Base-by-base conservation (phyloP, 164 flowering plant species). In the Liquidambar formosana region DNA sequence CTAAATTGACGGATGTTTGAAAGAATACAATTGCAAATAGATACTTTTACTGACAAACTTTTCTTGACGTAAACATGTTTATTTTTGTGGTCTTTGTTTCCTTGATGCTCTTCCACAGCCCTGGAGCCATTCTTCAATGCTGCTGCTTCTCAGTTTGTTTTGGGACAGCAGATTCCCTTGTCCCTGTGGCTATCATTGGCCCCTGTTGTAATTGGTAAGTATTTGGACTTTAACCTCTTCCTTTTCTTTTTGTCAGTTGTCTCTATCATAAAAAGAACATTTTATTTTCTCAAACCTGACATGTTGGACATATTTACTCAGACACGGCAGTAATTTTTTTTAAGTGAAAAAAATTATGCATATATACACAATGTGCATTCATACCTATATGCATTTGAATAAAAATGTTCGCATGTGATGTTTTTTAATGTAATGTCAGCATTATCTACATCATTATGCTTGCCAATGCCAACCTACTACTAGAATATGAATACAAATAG, bases 121-220 rank as follows among this genome's bases (percentile, higher is more conserved):
- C 74, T 83, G 68, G 91, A 87, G 79, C 91, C 88, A 46, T 87
- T 85, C 76, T 83, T 87, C 82, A 85, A 80, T 72, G 88, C 91
- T 63, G 72, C 87, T 65, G 88, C 88, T 71, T 85, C 91, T 73
- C 88, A 87, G 74, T 87, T 85, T 71, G 67, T 87, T 71, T 67
- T 87, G 70, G 91, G 91, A 57, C 91, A 87, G 2, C 87, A 75
- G 66, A 83, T 87, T 73, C 88, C 91, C 11, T 61, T 85, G 25
- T 44, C 87, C 33, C 76, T 87, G 1, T 87, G 91, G 88, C 70
- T 85, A 61, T 87, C 91, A 56, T 72, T 87, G 77, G 85, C 87
- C 33, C 91, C 91, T 58, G 88, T 87, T 68, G 86, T 87, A 64
- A 66, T 87, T 53, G 88, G 91, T 87, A 73, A 65, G 46, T 28